phyloP scores from a whole-genome alignment of 441 rosid species.

The Euphorbia celastroides region DNA sequence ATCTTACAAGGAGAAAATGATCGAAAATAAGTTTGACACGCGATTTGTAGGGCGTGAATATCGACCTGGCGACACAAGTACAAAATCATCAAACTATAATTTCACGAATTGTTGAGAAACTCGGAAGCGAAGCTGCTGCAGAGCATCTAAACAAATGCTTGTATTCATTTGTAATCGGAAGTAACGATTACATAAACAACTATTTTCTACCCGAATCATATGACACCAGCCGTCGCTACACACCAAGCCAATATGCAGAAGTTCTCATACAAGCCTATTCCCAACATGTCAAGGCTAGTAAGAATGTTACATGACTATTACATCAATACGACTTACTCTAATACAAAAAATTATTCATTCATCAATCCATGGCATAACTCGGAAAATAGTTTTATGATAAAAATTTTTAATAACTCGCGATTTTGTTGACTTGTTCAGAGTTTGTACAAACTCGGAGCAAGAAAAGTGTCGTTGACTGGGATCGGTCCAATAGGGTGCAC shows the following conservation, averaged over 20 bases:
- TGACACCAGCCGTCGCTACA: constrained; percentile 19
- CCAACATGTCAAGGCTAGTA: constrained; percentile 32
- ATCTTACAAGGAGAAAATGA: neutral
- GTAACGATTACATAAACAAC: constrained; percentile 28
- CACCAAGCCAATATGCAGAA: constrained; percentile 33
- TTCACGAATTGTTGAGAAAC: constrained; percentile 22
- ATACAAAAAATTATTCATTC: no score
- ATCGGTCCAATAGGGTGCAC: constrained; percentile 47
- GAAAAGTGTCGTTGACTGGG: constrained; percentile 43
- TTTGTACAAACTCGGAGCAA: constrained; percentile 44
- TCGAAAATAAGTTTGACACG: neutral
- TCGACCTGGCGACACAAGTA: constrained; percentile 41
- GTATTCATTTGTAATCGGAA: constrained; percentile 33
- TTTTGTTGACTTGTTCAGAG: constrained; percentile 33
- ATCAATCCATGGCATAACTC: no score
- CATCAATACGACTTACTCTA: no score
- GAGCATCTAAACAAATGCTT: constrained; percentile 43
- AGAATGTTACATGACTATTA: no score
- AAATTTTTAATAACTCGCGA: no score
- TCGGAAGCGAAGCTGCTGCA: constrained; percentile 29
- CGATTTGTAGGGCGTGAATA: constrained; percentile 38
- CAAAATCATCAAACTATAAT: constrained; percentile 32
- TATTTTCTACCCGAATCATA: constrained; percentile 16
- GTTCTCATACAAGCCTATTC: constrained; percentile 35
- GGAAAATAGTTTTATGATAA: no score